Evolutionary conservation across 305 asterid genomes (phyloP).

Genomic region (Euphrasia arctica): DNA sequence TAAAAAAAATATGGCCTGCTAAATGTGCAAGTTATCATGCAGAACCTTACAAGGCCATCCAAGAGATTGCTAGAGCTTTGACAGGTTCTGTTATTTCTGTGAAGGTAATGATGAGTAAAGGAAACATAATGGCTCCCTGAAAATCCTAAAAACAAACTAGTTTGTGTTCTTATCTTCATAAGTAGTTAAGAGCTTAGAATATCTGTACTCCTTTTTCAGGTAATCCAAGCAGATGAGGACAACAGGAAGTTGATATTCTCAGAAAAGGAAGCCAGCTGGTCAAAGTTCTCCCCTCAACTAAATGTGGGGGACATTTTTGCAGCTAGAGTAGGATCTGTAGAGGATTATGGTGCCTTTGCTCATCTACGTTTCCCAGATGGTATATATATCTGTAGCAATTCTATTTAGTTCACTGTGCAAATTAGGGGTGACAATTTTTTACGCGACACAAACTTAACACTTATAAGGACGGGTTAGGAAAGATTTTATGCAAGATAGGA

Average conservation of each 20-base stretch:
- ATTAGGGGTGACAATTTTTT: not conserved
- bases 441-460: not conserved
- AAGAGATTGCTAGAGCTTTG: slow-evolving; percentile 82
- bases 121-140: too few relatives aligned
- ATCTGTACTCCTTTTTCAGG: slow-evolving; percentile 40
- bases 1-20: slow-evolving; percentile 15
- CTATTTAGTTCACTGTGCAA: not conserved
- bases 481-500: not conserved
- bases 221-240: slow-evolving; percentile 76
- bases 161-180: not conserved
- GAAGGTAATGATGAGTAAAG: slow-evolving; percentile 50
- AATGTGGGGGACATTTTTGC: slow-evolving; percentile 61
- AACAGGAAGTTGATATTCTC: slow-evolving; percentile 75
- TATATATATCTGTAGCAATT: slow-evolving; percentile 32
- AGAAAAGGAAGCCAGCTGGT: slow-evolving; percentile 85
- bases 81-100: slow-evolving; percentile 63
- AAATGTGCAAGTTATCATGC: slow-evolving; percentile 30
- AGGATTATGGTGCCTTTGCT: slow-evolving; percentile 94
- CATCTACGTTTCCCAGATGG: slow-evolving; percentile 86
- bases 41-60: slow-evolving; percentile 72
- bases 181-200: slow-evolving; percentile 12
- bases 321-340: slow-evolving; percentile 79
- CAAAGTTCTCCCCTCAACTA: slow-evolving; percentile 54
- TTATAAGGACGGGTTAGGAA: not conserved
- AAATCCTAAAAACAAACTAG: too few relatives aligned